Evolutionary conservation across 2,329 filamentous ascomycete genomes (phyloP).

Genomic region (Colletotrichum sp.): DNA sequence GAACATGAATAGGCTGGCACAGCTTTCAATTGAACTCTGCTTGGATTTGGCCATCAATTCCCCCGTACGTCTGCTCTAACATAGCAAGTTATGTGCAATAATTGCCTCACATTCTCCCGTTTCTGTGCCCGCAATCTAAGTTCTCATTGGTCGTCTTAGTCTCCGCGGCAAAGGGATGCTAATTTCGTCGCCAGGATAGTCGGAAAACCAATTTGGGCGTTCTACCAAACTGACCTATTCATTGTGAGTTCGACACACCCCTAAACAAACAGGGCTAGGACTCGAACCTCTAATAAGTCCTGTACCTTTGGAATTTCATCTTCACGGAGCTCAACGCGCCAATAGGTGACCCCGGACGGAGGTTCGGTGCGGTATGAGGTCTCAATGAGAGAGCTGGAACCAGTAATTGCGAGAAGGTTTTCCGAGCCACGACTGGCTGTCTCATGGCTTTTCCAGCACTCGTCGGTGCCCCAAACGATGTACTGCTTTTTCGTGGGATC

Average conservation of each 20-base stretch:
- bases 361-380: rapidly evolving
- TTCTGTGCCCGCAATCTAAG: neutral
- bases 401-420: neutral
- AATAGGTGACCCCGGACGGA: neutral
- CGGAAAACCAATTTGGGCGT: neutral
- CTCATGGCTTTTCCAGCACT: neutral
- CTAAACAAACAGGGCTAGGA: neutral
- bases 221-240: neutral
- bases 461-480: neutral
- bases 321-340: neutral
- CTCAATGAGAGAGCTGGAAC: neutral
- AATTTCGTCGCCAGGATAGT: neutral
- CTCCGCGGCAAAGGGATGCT: neutral
- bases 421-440: neutral
- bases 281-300: neutral
- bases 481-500: neutral
- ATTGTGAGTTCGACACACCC: neutral
- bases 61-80: rapidly evolving
- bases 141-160: neutral
- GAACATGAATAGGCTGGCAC: too few relatives aligned
- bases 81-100: neutral
- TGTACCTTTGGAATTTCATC: neutral
- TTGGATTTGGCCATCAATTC: neutral
- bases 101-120: neutral
- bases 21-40: neutral